phyloP scores from a whole-genome alignment of 2,329 filamentous ascomycete species.

The Domatiomyces globalis region DNA sequence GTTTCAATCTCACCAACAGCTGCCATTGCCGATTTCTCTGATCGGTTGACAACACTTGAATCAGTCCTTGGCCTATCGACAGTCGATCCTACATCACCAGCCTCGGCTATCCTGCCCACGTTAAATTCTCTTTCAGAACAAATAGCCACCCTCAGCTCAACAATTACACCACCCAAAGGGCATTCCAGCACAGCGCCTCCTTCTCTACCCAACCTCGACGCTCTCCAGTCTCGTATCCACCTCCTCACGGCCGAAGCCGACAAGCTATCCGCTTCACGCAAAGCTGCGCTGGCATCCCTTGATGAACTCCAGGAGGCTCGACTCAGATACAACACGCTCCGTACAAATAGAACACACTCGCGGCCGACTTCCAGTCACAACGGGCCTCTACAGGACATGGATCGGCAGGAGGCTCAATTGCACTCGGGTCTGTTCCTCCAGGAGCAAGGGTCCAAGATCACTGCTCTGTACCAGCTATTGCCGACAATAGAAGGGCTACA shows the following conservation, averaged over 20 bases:
- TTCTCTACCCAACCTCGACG: constrained; percentile 28
- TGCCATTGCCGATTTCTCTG: constrained; percentile 78
- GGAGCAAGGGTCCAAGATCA: constrained; percentile 74
- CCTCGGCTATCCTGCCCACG: constrained; percentile 60
- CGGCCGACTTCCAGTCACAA: constrained; percentile 34
- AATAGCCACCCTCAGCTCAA: constrained; percentile 53
- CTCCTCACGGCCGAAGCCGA: constrained; percentile 33
- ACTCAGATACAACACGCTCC: constrained; percentile 21
- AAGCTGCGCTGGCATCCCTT: constrained; percentile 29
- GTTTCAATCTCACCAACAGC: neutral
- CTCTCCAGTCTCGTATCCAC: constrained; percentile 29
- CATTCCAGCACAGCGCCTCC: neutral
- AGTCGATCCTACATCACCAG: constrained; percentile 39
- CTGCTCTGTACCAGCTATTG: constrained; percentile 76
- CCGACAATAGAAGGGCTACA: constrained; percentile 77
- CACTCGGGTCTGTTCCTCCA: constrained; percentile 30
- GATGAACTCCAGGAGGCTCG: constrained; percentile 29
- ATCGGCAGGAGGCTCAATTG: constrained; percentile 26
- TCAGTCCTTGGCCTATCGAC: constrained; percentile 65
- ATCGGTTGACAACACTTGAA: constrained; percentile 64
- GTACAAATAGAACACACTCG: constrained; percentile 3
- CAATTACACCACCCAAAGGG: constrained; percentile 22
- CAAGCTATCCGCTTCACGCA: constrained; percentile 29
- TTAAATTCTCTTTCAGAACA: constrained; percentile 70
- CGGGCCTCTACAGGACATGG: constrained; percentile 35